Base-by-base conservation (phyloP, 2,329 filamentous ascomycete species). In the Ustilaginoidea virens region DNA sequence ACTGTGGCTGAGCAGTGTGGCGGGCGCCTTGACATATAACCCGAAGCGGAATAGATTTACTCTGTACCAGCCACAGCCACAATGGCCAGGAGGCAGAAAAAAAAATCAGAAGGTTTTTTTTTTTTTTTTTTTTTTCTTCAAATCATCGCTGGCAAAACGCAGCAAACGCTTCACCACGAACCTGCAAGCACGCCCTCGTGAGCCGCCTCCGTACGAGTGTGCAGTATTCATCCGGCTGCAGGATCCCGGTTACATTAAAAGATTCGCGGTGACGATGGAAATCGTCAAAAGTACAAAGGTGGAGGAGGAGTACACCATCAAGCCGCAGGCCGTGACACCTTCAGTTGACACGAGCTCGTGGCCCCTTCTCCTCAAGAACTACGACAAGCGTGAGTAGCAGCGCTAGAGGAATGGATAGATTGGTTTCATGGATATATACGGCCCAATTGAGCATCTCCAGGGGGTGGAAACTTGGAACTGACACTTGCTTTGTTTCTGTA, bases 321-420 rank as follows among this genome's bases (percentile, higher is more conserved):
- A 94, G 74, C 90, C 90, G 32, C 76, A 92, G 66, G 75, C 80
- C 47, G 64, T 70, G 42, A 74, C 77, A 47, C 80, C 85, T 42
- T 63, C 73, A 35, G 66, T 92, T 46, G 77, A 92, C 59, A 92
- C 82, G 44, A 86, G 78, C 63, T 70, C 75, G 54, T 94, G 85
- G 83, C 90, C 90, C 46, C 66, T 96, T 48, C 69, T 96, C 47
- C 69, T 96, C 49, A 92, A 92, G 66, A 92, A 94, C 64, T 96
- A 92, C 62, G 80, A 85, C 58, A 81, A 86, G 52, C 66, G 83
- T 90, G 69, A 53, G 78, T 66, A 43, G 35, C 37, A 7, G 17
- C 17, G 4, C n/a, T 13, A 13, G 23, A 26, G 28, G 6, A 17
- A 24, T 17, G 18, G 27, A 20, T 14, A 30, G 12, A 24, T 26